phyloP scores from a whole-genome alignment of 106 monocot genomes.

The Chionographis japonica region DNA sequence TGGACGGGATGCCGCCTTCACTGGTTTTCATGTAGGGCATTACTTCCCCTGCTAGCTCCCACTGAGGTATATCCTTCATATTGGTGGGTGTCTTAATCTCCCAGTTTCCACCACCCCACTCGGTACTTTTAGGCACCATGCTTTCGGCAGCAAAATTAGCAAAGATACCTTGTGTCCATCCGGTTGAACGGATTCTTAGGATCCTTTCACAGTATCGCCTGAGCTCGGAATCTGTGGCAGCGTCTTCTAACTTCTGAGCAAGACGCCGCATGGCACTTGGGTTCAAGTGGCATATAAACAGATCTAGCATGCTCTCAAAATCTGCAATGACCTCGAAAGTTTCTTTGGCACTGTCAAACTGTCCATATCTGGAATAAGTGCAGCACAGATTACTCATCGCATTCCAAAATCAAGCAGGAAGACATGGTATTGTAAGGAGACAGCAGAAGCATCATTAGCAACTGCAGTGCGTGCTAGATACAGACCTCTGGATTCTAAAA shows the following conservation, averaged over 20 bases:
- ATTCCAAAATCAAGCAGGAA: not conserved
- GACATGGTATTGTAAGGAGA: not conserved
- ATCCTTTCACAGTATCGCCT: slow-evolving; percentile 91
- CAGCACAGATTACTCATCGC: not conserved
- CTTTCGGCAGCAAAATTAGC: slow-evolving; percentile 98
- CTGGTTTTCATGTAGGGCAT: slow-evolving; percentile 96
- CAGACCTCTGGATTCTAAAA: too few species aligned
- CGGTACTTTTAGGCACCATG: slow-evolving; percentile 95
- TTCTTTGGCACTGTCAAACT: slow-evolving; percentile 98
- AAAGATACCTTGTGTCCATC: slow-evolving; percentile 96
- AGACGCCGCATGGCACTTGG: slow-evolving; percentile 93
- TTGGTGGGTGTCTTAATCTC: slow-evolving; percentile 82
- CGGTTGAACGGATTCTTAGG: slow-evolving; percentile 77
- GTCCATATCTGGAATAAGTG: slow-evolving; percentile 69
- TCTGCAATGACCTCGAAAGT: slow-evolving; percentile 95
- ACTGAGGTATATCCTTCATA: slow-evolving; percentile 86
- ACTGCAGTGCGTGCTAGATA: too few species aligned
- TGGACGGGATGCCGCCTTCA: slow-evolving; percentile 75
- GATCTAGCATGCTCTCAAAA: slow-evolving; percentile 93
- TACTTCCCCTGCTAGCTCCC: slow-evolving; percentile 93
- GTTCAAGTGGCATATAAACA: slow-evolving; percentile 94
- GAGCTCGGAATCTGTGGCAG: slow-evolving; percentile 68
- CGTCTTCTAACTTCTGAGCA: slow-evolving; percentile 84
- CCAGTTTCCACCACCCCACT: slow-evolving; percentile 99
- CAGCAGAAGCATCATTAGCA: too few species aligned